Conservation (phyloP, 495 filamentous ascomycete species). For the Eremomyces bilateralis region DNA sequence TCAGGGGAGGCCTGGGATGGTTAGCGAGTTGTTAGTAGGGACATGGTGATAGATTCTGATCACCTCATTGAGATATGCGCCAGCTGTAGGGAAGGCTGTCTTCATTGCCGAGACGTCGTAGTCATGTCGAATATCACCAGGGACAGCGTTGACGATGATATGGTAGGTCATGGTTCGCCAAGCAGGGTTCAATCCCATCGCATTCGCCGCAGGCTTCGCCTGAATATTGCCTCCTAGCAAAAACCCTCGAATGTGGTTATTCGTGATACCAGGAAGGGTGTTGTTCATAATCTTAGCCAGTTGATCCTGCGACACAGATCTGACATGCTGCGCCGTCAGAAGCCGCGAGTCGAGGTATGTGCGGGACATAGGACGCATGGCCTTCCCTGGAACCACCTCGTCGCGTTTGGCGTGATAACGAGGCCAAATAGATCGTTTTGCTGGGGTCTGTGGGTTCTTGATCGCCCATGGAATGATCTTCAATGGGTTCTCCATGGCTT, state of each 20-base stretch:
- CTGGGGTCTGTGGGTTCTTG: background rate
- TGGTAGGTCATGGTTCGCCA: background rate
- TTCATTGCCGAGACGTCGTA: background rate
- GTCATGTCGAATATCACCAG: background rate
- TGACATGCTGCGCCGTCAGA: background rate
- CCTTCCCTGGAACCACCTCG: no score
- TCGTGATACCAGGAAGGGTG: no score
- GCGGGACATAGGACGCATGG: background rate
- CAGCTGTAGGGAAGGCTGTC: background rate
- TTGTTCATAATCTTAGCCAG: background rate
- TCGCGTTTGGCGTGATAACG: background rate
- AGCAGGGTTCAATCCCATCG: background rate
- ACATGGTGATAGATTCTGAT: background rate
- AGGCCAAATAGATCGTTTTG: no score
- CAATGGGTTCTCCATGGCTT: background rate
- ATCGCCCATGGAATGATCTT: background rate
- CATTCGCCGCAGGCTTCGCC: background rate
- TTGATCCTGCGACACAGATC: background rate
- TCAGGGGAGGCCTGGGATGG: background rate
- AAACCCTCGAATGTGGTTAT: background rate
- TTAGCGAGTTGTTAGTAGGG: background rate
- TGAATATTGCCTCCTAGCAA: background rate
- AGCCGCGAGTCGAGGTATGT: background rate
- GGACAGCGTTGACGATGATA: background rate
- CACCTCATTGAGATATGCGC: background rate